Base-by-base conservation (phyloP, 352 stramenopile species). In the Achlya hypogyna region DNA sequence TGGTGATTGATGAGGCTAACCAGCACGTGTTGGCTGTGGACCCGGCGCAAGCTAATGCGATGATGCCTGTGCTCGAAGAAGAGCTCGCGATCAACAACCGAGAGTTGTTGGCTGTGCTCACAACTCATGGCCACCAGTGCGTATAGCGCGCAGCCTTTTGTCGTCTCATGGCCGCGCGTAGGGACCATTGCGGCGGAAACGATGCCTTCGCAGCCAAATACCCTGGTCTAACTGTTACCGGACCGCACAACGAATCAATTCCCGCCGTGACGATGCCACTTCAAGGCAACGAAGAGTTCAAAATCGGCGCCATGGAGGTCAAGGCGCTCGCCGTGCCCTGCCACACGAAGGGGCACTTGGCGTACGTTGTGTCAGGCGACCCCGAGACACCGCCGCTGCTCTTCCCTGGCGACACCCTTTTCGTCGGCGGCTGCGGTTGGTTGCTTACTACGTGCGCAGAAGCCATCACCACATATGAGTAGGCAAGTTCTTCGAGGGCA, bases 121-220 rank as follows among this genome's bases (percentile, higher is more conserved):
- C 90, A 23, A 98, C 93, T 1, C 93, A 98, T 79, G 96, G 96
- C 65, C 93, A 98, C 83, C 75, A 69, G 86, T 93, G 81, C 52
- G 81, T 75, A 20, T 43, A 31, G 47, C 32, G 62, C n/a, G 38
- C 29, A 47, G 32, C n/a, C 5, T 60, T 35, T 47, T 53, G 4
- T 32, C 25, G 18, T 53, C 8, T 23, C 8, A 27, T 53, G 6
- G 38, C 23, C 1, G 9, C 9, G 64, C 40, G 54, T 65, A 93
- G 81, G 1, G 88, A 96, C 58, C 88, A 96, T 65, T 73, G 78
- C 14, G 86, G 79, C 3, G 88, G 88, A 32, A 96, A 96, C 52
- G 52, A 77, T 3, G 76, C 80, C 45, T 78, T 96, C 10, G 83
- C 75, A 0, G 47, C 72, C 45, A 77, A 81, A 35, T 92, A 94